Base-by-base conservation (phyloP, 1,284 basidiomycete species). In the Ceratobasidium sp. region DNA sequence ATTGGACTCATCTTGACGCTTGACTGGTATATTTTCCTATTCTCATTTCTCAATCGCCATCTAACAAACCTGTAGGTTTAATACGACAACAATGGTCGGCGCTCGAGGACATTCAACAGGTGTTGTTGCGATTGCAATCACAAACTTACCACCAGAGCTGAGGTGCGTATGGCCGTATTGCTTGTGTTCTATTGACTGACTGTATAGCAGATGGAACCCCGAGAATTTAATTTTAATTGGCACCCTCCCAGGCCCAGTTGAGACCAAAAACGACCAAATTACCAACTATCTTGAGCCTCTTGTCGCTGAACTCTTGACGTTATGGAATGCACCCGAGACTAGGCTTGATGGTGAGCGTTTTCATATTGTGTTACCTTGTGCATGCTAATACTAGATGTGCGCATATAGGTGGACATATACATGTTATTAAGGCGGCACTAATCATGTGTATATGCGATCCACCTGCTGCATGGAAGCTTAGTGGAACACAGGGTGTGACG, bases 71-170 rank as follows among this genome's bases (percentile, higher is more conserved):
- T 51, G 44, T 62, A 73, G 70, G 56, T 73, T 73, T 37, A 46
- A 61, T 46, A 49, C 70, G 13, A 62, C 54, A 17, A 62, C 70
- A 37, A 61, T 61, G 70, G 43, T 59, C 34, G 56, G 70, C 19
- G 52, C 56, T 40, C 54, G 57, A 49, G 52, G 57, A n/a, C 57
- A 62, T 22, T 61, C 56, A 13, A 62, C 57, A 9, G 54, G 70
- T 9, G 70, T 62, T 2, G 52, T 73, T 43, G 44, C 54, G 44
- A 61, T 73, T 44, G 54, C 54, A 4, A 59, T 73, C 6, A 57
- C 70, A 37, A 73, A 73, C 44, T 49, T 73, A 32, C 70, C 70
- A 43, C 57, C 70, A 17, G 70, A 73, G 34, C 70, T 73, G 19
- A 44, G 70, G 70, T 43, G 32, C 46, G 57, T 73, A 19, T 49